Evolutionary conservation across 1,284 basidiomycete species (phyloP).

Genomic region (Ceratobasidium papillatum): DNA sequence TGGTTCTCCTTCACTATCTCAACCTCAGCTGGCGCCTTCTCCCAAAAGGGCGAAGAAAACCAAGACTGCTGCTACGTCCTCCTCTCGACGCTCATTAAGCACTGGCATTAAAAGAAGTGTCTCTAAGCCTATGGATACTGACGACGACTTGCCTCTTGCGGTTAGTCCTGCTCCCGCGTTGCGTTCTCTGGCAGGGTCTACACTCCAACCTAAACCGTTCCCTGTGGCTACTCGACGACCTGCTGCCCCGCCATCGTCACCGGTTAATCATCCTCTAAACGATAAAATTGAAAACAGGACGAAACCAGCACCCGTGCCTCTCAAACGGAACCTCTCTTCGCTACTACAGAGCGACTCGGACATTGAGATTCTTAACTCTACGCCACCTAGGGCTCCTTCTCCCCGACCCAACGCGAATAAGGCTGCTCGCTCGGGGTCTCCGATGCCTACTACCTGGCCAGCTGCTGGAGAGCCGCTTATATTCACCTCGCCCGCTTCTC

Average conservation of each 20-base stretch:
- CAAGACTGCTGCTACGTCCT: constrained; percentile 32
- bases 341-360: constrained; percentile 58
- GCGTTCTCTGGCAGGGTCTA: constrained; percentile 11
- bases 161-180: constrained; percentile 47
- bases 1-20: constrained; percentile 20
- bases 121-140: constrained; percentile 44
- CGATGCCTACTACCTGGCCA: background rate
- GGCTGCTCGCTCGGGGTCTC: background rate
- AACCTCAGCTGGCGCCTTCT: constrained; percentile 19
- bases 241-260: constrained; percentile 32
- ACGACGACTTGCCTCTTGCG: constrained; percentile 55
- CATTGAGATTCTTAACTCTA: constrained; percentile 61
- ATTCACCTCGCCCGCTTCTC: constrained; percentile 32
- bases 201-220: constrained; percentile 23
- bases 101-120: background rate
- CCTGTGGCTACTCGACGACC: constrained; percentile 13
- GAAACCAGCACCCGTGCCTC: constrained; percentile 46
- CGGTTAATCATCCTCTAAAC: background rate
- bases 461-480: background rate
- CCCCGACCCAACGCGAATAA: constrained; percentile 48
- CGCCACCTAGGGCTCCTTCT: constrained; percentile 57
- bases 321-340: constrained; percentile 33
- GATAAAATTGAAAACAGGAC: constrained; percentile 58
- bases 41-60: constrained; percentile 29
- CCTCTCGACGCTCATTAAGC: constrained; percentile 17